Evolutionary conservation across 345 rosid genomes (phyloP).

Genomic region (Lenwebbia sp.): DNA sequence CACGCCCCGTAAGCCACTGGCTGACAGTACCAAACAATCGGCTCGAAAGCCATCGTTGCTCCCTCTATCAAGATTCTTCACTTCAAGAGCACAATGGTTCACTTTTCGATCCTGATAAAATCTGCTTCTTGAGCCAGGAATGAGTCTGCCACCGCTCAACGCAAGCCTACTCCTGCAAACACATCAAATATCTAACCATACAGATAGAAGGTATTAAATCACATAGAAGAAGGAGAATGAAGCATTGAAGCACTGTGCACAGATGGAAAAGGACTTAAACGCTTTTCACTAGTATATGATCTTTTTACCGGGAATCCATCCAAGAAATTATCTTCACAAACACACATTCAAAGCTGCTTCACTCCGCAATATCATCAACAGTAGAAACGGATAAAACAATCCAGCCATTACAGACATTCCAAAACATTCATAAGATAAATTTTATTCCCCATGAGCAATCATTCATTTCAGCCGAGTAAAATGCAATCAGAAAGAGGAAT

Average conservation of each 20-base stretch:
- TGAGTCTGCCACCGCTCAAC: background rate
- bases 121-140: background rate
- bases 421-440: background rate
- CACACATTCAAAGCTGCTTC: background rate
- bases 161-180: background rate
- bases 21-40: conserved; percentile 76
- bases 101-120: background rate
- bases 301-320: background rate
- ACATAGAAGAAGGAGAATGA: background rate
- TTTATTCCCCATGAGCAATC: background rate
- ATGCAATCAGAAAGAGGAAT: background rate
- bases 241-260: background rate
- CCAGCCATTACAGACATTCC: background rate
- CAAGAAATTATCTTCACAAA: background rate
- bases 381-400: background rate
- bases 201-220: background rate
- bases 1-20: conserved; percentile 72
- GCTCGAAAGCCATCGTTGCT: conserved; percentile 46
- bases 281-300: background rate
- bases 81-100: background rate
- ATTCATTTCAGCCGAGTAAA: background rate
- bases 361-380: background rate
- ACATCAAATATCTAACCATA: background rate
- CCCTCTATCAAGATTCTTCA: background rate
- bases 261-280: background rate